Percentiles rank a stretch among this genome's conserved stretches.
Evolutionary conservation across 345 rosid genomes (phyloP).

Genomic region (Hirschfeldia incana): DNA sequence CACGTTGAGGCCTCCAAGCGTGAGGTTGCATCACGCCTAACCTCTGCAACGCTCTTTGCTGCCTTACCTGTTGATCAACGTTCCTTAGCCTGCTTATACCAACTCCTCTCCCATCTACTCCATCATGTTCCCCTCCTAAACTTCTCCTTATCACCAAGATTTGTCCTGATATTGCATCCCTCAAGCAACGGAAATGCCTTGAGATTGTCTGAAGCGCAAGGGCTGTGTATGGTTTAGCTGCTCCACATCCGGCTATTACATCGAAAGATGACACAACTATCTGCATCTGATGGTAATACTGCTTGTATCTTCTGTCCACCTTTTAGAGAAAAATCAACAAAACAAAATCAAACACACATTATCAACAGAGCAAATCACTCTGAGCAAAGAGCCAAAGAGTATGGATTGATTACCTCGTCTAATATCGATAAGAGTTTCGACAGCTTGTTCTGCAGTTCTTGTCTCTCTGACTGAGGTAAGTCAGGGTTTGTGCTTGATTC

Average conservation of each 20-base stretch:
- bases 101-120: slow-evolving; percentile 61
- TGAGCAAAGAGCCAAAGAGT: not conserved
- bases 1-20: slow-evolving; percentile 96
- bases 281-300: slow-evolving; percentile 96
- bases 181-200: slow-evolving; percentile 88
- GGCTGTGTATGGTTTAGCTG: slow-evolving; percentile 91
- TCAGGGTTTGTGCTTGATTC: slow-evolving; percentile 45
- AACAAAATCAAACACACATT: not conserved
- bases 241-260: slow-evolving; percentile 77
- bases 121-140: slow-evolving; percentile 79
- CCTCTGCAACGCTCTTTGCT: slow-evolving; percentile 86
- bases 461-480: slow-evolving; percentile 78
- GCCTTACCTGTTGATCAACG: slow-evolving; percentile 95
- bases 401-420: slow-evolving; percentile 63
- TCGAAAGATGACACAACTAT: slow-evolving; percentile 92
- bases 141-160: slow-evolving; percentile 62
- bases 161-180: slow-evolving; percentile 80
- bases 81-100: slow-evolving; percentile 80
- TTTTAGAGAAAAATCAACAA: slow-evolving; percentile 20
- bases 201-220: slow-evolving; percentile 92
- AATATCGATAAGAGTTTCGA: slow-evolving; percentile 86
- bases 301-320: slow-evolving; percentile 96
- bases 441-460: slow-evolving; percentile 80
- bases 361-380: not conserved
- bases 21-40: slow-evolving; percentile 88